Base-by-base conservation (phyloP, 495 filamentous ascomycete genomes). In the Tetracladium marchalianum region DNA sequence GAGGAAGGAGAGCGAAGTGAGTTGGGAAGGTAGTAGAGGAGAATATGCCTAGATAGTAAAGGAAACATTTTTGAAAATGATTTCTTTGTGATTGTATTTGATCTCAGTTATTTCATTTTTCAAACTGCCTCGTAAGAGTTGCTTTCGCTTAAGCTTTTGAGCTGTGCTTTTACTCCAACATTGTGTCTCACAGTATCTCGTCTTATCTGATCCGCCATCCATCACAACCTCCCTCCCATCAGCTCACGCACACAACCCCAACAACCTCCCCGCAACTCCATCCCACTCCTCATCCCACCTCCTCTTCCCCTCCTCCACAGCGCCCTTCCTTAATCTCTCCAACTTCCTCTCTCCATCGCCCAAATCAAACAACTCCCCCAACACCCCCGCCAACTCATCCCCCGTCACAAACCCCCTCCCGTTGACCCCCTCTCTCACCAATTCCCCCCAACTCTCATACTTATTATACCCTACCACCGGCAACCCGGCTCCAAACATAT, bases 221-320 rank as follows among this genome's bases (percentile, higher is more conserved):
- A 27, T 27, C 3, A 3, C 7, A 3, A 3, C 22, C 22, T 27
- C 22, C 22, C 22, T 27, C 22, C 22, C 7, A 27, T 7, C 22
- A 7, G 7, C 56, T 35, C 18, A 52, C 13, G 53, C 56, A 52
- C 50, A 53, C 10, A 92, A 63, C 12, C 80, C 82, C 50, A 95
- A 66, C 13, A 93, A 64, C 35, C 71, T 70, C 9, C 81, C 86
- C 1, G 86, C 81, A 44, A 89, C 78, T 17, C 70, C 70, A 69
- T 90, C 75, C 93, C 93, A 99, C 62, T 95, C 87, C 58, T 90
- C 88, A 57, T 95, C 88, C 92, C 92, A 99, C 37, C 93, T 68
- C 45, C 77, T 71, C 44, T 69, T 65, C 16, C 86, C 84, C 60
- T 97, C 90, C 56, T 78, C 71, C 46, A 77, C 52, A 0, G 92